Base-by-base conservation (phyloP, 805 yeast species). In the Scheffersomyces coipomensis region DNA sequence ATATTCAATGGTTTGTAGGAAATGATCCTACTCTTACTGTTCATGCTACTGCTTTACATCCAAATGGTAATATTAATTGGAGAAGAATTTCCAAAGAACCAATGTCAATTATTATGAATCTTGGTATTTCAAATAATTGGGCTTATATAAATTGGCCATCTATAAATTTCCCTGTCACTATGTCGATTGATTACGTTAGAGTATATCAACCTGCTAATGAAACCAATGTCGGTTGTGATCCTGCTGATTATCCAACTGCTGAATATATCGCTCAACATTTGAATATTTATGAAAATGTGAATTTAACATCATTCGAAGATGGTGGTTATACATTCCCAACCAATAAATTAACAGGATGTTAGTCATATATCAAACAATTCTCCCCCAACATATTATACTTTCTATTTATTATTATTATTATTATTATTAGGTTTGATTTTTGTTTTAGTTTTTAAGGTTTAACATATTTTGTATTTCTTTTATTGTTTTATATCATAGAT, bases 61-160 rank as follows among this genome's bases (percentile, higher is more conserved):
- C 97, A 26, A 86, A 86, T 60, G 98, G 99, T 49, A 91, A 91
- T 60, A 67, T 91, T 48, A 93, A 79, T 29, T 80, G 85, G 84
- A 80, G 98, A 62, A 64, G 77, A 47, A 76, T 91, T 21, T 73
- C 93, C 17, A 83, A 85, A 58, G 99, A 91, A 58, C 98, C 98
- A 47, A 89, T 91, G 97, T 76, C 95, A 2, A 75, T 91, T 44
- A 66, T 91, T 48, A 55, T 91, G 72, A 91, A 91, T 61, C 65
- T 91, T 66, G 99, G 96, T 72, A 68, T 91, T 38, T 90, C 97
- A 12, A 85, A 83, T 53, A 85, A 81, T 44, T 91, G 98, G 98
- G 87, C 93, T 6, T 88, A 86, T 61, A 91, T 91, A 45, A 91
- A 89, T 65, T 91, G 97, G 97, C 79, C 81, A 32, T 69, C 81